Conservation (phyloP, 805 yeast species). For the Candida yuanshanica region DNA sequence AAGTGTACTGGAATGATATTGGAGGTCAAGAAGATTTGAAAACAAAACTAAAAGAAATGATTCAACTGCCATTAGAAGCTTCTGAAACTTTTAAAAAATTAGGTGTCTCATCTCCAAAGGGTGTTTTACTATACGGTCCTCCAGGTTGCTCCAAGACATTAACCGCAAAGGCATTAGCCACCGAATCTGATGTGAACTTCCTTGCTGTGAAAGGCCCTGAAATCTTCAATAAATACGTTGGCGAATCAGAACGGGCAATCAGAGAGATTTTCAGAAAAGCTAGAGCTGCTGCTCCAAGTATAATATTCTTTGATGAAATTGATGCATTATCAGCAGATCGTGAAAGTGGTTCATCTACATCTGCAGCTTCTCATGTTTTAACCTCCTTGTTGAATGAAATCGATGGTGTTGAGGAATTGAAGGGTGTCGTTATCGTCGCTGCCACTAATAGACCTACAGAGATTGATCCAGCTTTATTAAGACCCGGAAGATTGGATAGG, state of each 20-base stretch:
- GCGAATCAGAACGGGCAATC: slow-evolving; percentile 91
- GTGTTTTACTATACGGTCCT: slow-evolving; percentile 91
- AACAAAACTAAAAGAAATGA: slow-evolving; percentile 78
- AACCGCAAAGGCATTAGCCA: slow-evolving; percentile 92
- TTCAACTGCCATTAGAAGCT: slow-evolving; percentile 85
- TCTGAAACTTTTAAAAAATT: slow-evolving; percentile 67
- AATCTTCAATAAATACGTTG: slow-evolving; percentile 89
- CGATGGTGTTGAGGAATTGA: slow-evolving; percentile 94
- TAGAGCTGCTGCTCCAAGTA: slow-evolving; percentile 90
- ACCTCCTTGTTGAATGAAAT: slow-evolving; percentile 91
- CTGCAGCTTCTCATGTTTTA: slow-evolving; percentile 77
- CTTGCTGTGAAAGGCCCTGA: slow-evolving; percentile 97
- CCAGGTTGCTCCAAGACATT: slow-evolving; percentile 97
- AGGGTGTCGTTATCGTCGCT: slow-evolving; percentile 90
- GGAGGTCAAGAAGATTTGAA: slow-evolving; percentile 91
- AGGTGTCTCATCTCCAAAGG: slow-evolving; percentile 90
- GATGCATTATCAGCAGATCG: slow-evolving; percentile 87
- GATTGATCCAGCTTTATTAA: slow-evolving; percentile 84
- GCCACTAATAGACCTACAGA: slow-evolving; percentile 95
- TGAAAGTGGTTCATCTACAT: slow-evolving; percentile 45
- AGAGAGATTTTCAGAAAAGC: slow-evolving; percentile 92
- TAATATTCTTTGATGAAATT: slow-evolving; percentile 92
- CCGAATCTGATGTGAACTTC: slow-evolving; percentile 91
- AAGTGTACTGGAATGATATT: slow-evolving; percentile 88
- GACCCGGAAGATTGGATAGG: slow-evolving; percentile 95